These are phyloP conservation scores for Russula emetica DNA, from an alignment of 768 basidiomycete genomes.

Conservation along the genomic window DNA sequence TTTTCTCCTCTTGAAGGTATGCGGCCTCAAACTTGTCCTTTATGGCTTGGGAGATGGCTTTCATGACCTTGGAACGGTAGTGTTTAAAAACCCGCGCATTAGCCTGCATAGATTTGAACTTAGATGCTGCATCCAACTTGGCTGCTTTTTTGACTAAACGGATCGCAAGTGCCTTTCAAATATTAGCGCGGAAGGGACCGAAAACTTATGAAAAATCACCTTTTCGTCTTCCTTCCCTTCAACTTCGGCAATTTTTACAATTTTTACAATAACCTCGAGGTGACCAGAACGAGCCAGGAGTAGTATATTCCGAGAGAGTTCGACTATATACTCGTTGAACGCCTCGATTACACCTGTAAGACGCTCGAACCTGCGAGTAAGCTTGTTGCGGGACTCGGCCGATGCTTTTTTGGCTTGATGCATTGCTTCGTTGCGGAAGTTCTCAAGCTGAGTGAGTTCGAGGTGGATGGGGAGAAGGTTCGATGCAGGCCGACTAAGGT, in stretches of 20 bases:
- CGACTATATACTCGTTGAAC: conserved; percentile 83
- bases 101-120: conserved; percentile 90
- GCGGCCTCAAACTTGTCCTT: conserved; percentile 64
- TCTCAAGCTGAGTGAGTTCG: conserved; percentile 87
- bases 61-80: conserved; percentile 85
- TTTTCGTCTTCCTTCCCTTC: conserved; percentile 95
- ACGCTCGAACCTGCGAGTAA: conserved; percentile 79
- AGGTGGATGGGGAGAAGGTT: conserved; percentile 89
- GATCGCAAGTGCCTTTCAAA: conserved; percentile 78
- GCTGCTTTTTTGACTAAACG: conserved; percentile 92
- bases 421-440: conserved; percentile 91
- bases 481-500: conserved; percentile 81
- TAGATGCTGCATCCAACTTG: conserved; percentile 87
- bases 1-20: conserved; percentile 54
- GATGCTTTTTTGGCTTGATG: conserved; percentile 87
- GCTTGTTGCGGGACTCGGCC: conserved; percentile 57
- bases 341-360: conserved; percentile 72
- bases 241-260: conserved; percentile 90
- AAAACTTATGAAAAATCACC: conserved; percentile 38
- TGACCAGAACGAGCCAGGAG: conserved; percentile 75
- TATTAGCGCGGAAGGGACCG: conserved; percentile 18
- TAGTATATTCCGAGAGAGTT: conserved; percentile 71
- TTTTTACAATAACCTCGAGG: conserved; percentile 81
- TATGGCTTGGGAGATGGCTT: conserved; percentile 75
- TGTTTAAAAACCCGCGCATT: conserved; percentile 92